A percentile compares a stretch with the other conserved stretches of the same genome.
Evolutionary conservation across 305 asterid species (phyloP).

Genomic region (Stenogyne calaminthoides): DNA sequence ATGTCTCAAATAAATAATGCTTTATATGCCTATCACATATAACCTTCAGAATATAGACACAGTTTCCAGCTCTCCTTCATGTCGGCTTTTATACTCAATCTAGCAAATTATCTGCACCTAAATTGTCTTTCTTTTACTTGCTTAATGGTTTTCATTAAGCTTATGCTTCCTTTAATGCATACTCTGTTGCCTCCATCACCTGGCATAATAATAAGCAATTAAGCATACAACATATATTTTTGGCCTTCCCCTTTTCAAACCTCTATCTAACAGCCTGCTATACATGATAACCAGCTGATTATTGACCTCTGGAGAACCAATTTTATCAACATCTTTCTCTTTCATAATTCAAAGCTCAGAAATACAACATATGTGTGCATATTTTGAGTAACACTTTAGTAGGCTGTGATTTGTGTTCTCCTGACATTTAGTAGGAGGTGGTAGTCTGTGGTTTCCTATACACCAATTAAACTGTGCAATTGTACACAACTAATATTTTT

Average conservation of each 20-base stretch:
- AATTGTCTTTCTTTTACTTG: not conserved
- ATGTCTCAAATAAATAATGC: too few species aligned
- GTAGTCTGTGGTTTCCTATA: not conserved
- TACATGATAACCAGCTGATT: not conserved
- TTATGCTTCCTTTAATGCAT: not conserved
- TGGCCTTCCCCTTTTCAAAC: not conserved
- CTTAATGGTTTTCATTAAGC: not conserved
- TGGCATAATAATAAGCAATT: not conserved
- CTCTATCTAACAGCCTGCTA: not conserved
- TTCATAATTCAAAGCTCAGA: not conserved
- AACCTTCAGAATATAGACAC: too few species aligned
- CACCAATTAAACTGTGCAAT: too few species aligned
- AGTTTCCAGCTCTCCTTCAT: too few species aligned
- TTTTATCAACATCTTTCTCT: slow-evolving; percentile 1
- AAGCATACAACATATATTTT: not conserved
- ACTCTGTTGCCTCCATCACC: not conserved
- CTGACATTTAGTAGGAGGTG: not conserved
- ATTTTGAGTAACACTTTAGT: not conserved
- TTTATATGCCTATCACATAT: too few species aligned
- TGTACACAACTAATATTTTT: too few species aligned
- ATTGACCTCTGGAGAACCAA: not conserved
- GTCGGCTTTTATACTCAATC: not conserved
- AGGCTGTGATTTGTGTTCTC: not conserved
- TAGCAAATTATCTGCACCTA: not conserved
- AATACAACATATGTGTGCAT: not conserved